These are phyloP conservation scores for Penicillium tannophilum DNA, from an alignment of 495 filamentous ascomycete species.

Conservation along the genomic window DNA sequence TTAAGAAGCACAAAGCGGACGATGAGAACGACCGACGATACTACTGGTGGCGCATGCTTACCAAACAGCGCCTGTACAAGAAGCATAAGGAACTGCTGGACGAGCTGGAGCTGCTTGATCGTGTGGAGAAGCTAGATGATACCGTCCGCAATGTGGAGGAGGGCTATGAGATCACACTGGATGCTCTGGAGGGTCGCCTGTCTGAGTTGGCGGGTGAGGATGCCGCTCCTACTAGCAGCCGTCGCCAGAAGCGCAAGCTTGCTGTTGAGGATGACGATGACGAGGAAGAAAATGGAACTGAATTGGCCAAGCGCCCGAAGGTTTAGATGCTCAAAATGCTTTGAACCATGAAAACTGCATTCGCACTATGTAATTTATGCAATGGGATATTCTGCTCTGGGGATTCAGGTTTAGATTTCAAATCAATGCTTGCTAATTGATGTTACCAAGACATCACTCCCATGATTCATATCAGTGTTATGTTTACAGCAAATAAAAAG, in stretches of 20 bases:
- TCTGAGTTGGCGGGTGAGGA: conserved; percentile 25
- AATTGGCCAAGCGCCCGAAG: conserved; percentile 41
- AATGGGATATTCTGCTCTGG: conserved; percentile 7
- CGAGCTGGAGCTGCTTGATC: conserved; percentile 75
- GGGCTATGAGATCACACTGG: conserved; percentile 74
- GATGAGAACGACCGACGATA: conserved; percentile 65
- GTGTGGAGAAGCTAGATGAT: conserved; percentile 79
- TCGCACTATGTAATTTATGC: conserved; percentile 29
- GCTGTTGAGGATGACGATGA: conserved; percentile 50
- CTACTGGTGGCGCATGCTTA: conserved; percentile 79
- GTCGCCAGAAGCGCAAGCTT: conserved; percentile 50
- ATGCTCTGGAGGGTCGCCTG: conserved; percentile 46
- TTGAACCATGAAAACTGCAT: neutral
- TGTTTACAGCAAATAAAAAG: neutral
- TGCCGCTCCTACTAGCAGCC: conserved; percentile 29
- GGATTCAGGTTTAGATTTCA: conserved; percentile 3
- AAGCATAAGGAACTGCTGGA: conserved; percentile 75
- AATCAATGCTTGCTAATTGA: conserved; percentile 2
- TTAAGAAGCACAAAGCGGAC: conserved; percentile 54
- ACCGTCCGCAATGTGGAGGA: conserved; percentile 75
- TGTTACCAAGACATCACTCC: neutral
- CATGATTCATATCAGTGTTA: neutral
- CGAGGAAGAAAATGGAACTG: conserved; percentile 34
- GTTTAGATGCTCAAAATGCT: conserved; percentile 20
- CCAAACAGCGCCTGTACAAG: conserved; percentile 79